phyloP scores from a whole-genome alignment of 495 filamentous ascomycete genomes.

The Aspergillus wentii region DNA sequence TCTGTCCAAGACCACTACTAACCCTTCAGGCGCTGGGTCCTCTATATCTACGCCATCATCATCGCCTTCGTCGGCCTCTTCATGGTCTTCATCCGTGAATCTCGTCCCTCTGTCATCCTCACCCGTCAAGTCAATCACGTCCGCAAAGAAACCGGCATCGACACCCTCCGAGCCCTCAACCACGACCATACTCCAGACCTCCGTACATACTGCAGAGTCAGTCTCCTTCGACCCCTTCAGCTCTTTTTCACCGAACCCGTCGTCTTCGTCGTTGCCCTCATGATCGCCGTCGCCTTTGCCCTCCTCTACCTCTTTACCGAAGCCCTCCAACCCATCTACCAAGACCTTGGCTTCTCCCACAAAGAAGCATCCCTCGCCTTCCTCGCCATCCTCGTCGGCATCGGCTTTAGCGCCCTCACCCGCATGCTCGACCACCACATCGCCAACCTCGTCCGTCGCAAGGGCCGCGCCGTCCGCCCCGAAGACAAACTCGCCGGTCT shows the following conservation, averaged over 20 bases:
- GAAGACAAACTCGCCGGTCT: constrained; percentile 43
- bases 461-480: constrained; percentile 12
- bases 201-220: constrained; percentile 18
- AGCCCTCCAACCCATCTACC: constrained; percentile 31
- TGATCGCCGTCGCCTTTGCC: constrained; percentile 26
- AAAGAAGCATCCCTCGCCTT: constrained; percentile 31
- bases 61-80: constrained; percentile 9
- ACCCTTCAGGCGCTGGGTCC: constrained; percentile 28
- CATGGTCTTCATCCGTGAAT: constrained; percentile 22
- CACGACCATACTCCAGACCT: constrained; percentile 27
- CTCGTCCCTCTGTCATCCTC: constrained; percentile 29
- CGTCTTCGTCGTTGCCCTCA: constrained; percentile 24
- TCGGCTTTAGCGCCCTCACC: constrained; percentile 22
- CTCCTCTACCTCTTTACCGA: constrained; percentile 45
- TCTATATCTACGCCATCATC: constrained; percentile 20
- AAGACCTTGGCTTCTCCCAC: constrained; percentile 22
- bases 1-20: constrained; percentile 18
- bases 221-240: constrained; percentile 28
- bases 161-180: constrained; percentile 20
- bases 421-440: constrained; percentile 27
- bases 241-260: constrained; percentile 40
- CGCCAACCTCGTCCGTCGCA: constrained; percentile 8
- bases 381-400: constrained; percentile 30
- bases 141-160: constrained; percentile 17
- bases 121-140: constrained; percentile 16